Evolutionary conservation across 352 stramenopile species (phyloP), one percentile per base, ranked within the genome.

Genomic region (Phytophthora sp.): DNA sequence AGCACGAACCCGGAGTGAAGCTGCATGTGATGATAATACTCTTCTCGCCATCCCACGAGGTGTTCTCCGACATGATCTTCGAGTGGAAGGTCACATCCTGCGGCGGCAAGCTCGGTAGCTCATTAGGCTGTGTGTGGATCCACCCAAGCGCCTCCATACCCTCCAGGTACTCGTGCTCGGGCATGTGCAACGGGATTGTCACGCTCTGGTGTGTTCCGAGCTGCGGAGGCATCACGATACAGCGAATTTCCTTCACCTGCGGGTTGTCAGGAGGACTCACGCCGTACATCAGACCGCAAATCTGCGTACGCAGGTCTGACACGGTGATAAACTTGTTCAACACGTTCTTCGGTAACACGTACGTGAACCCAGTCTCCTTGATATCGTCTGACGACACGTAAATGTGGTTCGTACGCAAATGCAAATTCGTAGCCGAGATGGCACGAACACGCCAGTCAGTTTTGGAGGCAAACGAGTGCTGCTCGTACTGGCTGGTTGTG

Each of bases 301-400:
- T 97, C 67, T 99, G 97, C 24, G 97, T 99, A 28, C 97, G 94
- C 43, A 99, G 76, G 65, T 99, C 97, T 9, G 95, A 84, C 49
- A 99, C 92, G n/a, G 89, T 99, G 54, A 99, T 99, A 66, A 99
- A 99, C 77, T 99, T 99, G 60, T 97, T 98, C 3, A 99, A 84
- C 62, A 99, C 93, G 72, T 99, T 99, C 74, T 99, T 99, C 2
- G 98, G 97, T 28, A 99, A 66, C 32, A 99, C 97, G 79, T 99
- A 99, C 12, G 98, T 99, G 57, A 98, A 96, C 4, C 97, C 97
- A 30, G 97, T 96, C 62, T 99, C 97, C 27, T 91, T 95, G 58
- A 99, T 98, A 60, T 99, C 97, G 63, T 99, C 96, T 12, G 97
- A 99, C 10, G 92, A 98, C 23, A 99, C 97, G 83, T 99, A 99